Evolutionary conservation across 257 asterid species (phyloP).

Genomic region (Nicotiana sylvestris): DNA sequence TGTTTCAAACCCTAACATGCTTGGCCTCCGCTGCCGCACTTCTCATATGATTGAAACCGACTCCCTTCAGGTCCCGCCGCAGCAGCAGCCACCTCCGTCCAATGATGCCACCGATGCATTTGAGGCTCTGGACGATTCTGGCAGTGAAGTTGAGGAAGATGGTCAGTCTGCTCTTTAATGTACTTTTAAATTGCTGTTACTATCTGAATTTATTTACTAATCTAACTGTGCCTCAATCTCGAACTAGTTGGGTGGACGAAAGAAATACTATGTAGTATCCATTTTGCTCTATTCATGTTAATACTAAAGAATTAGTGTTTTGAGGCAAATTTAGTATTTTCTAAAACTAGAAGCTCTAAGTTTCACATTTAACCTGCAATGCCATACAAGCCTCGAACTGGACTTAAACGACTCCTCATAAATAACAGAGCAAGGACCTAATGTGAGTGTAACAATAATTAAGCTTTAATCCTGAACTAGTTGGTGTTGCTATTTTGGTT

Average conservation of each 20-base stretch:
- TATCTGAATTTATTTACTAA: neutral
- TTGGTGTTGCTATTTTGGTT: neutral
- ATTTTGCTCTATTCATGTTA: neutral
- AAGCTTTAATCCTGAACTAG: neutral
- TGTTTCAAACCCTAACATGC: constrained; percentile 85
- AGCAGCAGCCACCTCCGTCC: neutral
- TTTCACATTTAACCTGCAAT: neutral
- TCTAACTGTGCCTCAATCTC: neutral
- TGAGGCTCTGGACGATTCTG: constrained; percentile 51
- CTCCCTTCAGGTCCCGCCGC: constrained; percentile 67
- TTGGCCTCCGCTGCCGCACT: constrained; percentile 82
- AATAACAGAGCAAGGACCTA: neutral
- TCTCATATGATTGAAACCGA: constrained; percentile 63
- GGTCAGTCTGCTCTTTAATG: constrained; percentile 36
- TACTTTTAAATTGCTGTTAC: neutral
- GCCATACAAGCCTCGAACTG: neutral
- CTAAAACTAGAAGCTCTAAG: neutral
- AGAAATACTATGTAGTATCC: neutral
- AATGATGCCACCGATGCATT: constrained; percentile 38
- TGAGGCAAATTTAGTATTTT: neutral
- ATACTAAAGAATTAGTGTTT: neutral
- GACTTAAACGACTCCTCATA: neutral
- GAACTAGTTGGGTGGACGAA: neutral
- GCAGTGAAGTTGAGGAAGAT: constrained; percentile 94
- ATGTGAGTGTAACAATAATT: neutral